Percentiles rank a stretch among this genome's conserved stretches.
Evolutionary conservation across 202 grass and related monocot genomes (phyloP).

Genomic region (Bolboschoenoplectus hybrid): DNA sequence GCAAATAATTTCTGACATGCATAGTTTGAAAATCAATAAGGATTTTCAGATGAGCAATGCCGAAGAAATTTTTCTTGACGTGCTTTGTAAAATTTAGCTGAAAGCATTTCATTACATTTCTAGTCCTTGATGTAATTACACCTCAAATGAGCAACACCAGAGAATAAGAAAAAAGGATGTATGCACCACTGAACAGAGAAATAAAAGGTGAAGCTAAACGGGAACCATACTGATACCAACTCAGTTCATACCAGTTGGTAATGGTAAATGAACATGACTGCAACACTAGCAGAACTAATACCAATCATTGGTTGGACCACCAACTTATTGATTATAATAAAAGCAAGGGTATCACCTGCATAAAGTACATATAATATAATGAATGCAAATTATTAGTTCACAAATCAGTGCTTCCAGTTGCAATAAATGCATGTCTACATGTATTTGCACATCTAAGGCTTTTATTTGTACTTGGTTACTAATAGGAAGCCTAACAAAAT

Average conservation of each 20-base stretch:
- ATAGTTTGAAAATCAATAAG: neutral
- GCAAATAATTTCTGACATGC: neutral
- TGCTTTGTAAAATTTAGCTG: neutral
- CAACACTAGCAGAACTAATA: neutral
- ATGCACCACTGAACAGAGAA: neutral
- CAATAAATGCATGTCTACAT: neutral
- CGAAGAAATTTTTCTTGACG: neutral
- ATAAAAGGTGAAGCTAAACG: neutral
- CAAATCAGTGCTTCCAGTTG: neutral
- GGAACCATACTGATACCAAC: neutral
- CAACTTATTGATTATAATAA: neutral
- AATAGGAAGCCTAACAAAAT: neutral
- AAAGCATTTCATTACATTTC: neutral
- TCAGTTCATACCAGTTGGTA: neutral
- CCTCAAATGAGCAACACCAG: neutral
- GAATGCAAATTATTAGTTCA: neutral
- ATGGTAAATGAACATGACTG: neutral
- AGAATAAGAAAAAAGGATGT: neutral
- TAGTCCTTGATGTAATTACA: neutral
- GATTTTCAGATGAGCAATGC: neutral
- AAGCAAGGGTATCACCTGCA: conserved; percentile 18
- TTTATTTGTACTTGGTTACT: neutral
- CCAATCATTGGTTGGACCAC: conserved; percentile 6
- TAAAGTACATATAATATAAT: neutral
- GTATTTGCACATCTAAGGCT: neutral